Percentiles rank a stretch among this genome's conserved stretches.
These are phyloP conservation scores for Skeletonema grethae DNA, from an alignment of 108 stramenopile species.

Conservation along the genomic window DNA sequence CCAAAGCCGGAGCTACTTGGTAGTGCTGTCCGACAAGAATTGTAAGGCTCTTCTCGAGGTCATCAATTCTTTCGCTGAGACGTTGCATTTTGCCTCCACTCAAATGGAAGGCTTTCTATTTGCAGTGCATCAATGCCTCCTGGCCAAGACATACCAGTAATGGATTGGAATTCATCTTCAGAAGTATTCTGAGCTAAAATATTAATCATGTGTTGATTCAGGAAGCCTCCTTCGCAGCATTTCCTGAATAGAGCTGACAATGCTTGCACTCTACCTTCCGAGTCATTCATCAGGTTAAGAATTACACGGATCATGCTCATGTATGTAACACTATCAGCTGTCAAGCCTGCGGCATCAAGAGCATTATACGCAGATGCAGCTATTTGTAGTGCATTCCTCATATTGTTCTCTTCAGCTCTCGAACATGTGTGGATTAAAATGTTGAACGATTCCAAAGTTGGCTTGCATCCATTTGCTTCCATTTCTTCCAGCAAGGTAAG, in stretches of 20 bases:
- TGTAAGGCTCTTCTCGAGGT: neutral
- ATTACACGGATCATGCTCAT: slow-evolving; percentile 39
- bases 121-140: neutral
- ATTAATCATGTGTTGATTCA: slow-evolving; percentile 42
- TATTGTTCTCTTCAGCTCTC: slow-evolving; percentile 12
- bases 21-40: slow-evolving; percentile 28
- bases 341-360: slow-evolving; percentile 26
- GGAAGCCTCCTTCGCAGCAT: slow-evolving; percentile 41
- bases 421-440: slow-evolving; percentile 43
- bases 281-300: slow-evolving; percentile 26
- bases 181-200: slow-evolving; percentile 24
- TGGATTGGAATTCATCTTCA: slow-evolving; percentile 16
- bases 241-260: slow-evolving; percentile 23
- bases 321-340: slow-evolving; percentile 44
- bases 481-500: slow-evolving; percentile 37
- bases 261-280: slow-evolving; percentile 15
- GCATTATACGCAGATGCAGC: slow-evolving; percentile 36
- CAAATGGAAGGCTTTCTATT: slow-evolving; percentile 22
- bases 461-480: slow-evolving; percentile 36
- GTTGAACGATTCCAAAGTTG: slow-evolving; percentile 40
- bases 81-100: slow-evolving; percentile 29
- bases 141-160: slow-evolving; percentile 18
- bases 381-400: slow-evolving; percentile 33
- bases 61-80: neutral
- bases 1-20: slow-evolving; percentile 48